These are phyloP conservation scores for Scenedesmus sp. DNA, from an alignment of 163 green algal species.

Conservation along the genomic window DNA sequence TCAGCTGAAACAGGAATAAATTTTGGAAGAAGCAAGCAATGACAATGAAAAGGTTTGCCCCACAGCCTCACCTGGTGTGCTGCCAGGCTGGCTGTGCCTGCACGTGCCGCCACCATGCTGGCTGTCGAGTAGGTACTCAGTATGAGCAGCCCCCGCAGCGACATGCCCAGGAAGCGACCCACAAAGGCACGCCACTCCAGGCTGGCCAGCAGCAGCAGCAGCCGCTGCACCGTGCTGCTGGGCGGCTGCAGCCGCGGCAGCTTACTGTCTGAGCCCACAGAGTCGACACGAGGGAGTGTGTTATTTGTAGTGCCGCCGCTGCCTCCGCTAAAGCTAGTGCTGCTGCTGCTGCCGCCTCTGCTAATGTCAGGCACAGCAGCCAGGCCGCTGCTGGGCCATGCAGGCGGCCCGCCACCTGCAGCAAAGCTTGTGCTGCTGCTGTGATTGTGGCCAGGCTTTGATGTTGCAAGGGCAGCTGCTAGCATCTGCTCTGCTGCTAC, in stretches of 20 bases:
- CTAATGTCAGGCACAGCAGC: background rate
- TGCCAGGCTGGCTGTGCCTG: constrained; percentile 49
- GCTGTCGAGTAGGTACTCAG: constrained; percentile 56
- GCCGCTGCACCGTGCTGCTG: constrained; percentile 2
- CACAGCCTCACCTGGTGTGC: constrained; percentile 53
- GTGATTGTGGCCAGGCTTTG: background rate
- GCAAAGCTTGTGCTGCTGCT: background rate
- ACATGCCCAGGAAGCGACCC: constrained; percentile 30
- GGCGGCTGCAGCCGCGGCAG: constrained; percentile 10
- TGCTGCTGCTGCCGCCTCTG: background rate
- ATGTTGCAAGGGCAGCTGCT: background rate
- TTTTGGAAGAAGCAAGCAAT: no score
- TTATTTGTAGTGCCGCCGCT: background rate
- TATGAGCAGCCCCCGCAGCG: constrained; percentile 51
- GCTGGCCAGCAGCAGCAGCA: constrained; percentile 12
- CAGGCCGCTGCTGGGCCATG: background rate
- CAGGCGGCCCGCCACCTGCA: background rate
- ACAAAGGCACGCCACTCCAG: constrained; percentile 34
- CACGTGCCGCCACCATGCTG: constrained; percentile 41
- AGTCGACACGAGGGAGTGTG: constrained; percentile 1
- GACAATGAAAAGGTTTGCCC: no score
- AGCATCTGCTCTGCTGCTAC: background rate
- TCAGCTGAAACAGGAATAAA: no score
- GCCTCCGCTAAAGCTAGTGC: background rate
- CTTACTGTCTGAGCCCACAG: constrained; percentile 45